Base-by-base conservation (phyloP, 176 grass and related monocot genomes). In the Tillandsia leiboldiana region DNA sequence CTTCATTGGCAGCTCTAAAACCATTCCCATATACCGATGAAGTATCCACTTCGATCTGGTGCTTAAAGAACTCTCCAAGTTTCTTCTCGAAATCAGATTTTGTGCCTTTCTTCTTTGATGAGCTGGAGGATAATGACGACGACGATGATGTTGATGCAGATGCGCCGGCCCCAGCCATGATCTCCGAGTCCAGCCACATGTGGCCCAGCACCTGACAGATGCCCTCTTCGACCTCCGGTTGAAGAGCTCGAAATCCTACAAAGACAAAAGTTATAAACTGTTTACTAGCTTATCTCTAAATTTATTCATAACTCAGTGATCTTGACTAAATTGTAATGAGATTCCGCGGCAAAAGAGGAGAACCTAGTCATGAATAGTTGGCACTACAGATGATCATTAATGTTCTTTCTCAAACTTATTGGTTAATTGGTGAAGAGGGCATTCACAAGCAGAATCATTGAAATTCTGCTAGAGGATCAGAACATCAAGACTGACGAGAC, bases 181-280 rank as follows among this genome's bases (percentile, higher is more conserved):
- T 86, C 51, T 96, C 84, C 2, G 91, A 96, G 13, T 87, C 87
- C 1, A 96, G 79, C 91, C 91, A 96, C 74, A 96, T 73, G 65
- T 96, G 77, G 17, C 87, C 78, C 12, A 96, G 69, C 63, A 96
- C 91, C 75, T 96, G 91, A 50, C 91, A 96, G 57, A 96, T 96
- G 63, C 91, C 91, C 83, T 91, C 91, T 81, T 96, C 91, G 51
- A 91, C 91, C 56, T 78, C 70, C 57, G 82, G 87, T 70, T 79
- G 85, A 64, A 96, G 87, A 29, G 71, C 57, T 78, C 82, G 71
- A 79, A 67, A 90, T 72, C 82, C 91, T 96, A 63, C 29, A 75
- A 48, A 48, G 29, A 76, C 2, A 63, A 61, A 42, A 42, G 33
- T 42, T 42, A 42, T 42, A 42, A 42, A 42, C 33, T 7, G 33